Percentiles rank a stretch among this genome's conserved stretches.
These are phyloP conservation scores for Phalaenopsis aphrodite DNA, from an alignment of 106 monocot species.

Conservation along the genomic window DNA sequence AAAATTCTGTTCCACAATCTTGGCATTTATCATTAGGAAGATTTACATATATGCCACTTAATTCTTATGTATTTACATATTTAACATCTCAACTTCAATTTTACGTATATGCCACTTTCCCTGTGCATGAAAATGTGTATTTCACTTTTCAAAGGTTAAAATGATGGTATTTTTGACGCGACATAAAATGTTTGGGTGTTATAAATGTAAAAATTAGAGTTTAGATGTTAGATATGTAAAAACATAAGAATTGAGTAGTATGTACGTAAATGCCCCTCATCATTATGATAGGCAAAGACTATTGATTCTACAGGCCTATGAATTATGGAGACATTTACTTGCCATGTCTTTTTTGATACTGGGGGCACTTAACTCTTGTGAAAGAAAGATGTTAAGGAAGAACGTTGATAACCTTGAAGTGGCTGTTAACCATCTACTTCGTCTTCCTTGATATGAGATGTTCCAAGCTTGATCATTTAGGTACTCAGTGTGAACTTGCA, in stretches of 20 bases:
- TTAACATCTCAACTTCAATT: no score
- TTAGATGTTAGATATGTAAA: no score
- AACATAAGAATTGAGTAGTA: no score
- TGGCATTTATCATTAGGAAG: background rate
- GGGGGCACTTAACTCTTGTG: conserved; percentile 1
- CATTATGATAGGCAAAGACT: background rate
- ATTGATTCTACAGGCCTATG: background rate
- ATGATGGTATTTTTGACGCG: no score
- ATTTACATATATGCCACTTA: no score
- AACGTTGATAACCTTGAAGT: conserved; percentile 47
- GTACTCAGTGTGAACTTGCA: background rate
- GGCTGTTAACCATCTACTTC: conserved; percentile 33
- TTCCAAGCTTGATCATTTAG: background rate
- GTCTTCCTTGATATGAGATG: conserved; percentile 14
- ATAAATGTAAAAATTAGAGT: no score
- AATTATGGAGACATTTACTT: background rate
- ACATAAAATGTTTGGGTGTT: no score
- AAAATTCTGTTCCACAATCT: background rate
- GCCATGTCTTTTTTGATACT: background rate
- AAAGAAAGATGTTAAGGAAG: conserved; percentile 45
- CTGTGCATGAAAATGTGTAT: no score
- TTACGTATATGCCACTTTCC: no score
- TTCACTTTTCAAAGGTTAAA: no score
- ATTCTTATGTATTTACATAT: no score
- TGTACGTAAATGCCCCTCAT: background rate